Evolutionary conservation across 2,329 filamentous ascomycete species (phyloP), one percentile per base, ranked within the genome.

Genomic region (Penicillium corylophilum): DNA sequence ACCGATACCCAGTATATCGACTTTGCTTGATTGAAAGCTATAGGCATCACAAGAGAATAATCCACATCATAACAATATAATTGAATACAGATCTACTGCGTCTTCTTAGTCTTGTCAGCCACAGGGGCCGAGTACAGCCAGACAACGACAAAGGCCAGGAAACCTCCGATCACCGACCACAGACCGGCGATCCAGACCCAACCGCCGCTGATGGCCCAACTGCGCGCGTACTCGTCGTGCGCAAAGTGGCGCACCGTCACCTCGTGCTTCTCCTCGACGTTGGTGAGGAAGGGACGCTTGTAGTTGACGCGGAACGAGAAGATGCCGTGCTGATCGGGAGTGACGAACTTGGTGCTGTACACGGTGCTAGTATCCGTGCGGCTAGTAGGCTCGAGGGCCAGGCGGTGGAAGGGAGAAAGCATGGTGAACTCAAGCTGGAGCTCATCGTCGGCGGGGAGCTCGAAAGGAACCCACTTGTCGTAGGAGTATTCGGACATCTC

Each of bases 261-360:
- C 20, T 93, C 94, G 63, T 86, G 83, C 84, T 97, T 97, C 79
- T 96, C 91, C 69, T 96, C 92, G 47, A 99, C 71, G 70, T 86
- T 88, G 65, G 85, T 94, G 62, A 95, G 76, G 79, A 96, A 95
- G 1, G 93, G 91, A 6, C 94, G 86, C 80, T 95, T 95, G 82
- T 97, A 96, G 81, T 96, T 95, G 73, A 97, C 82, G 69, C 87
- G 85, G 82, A 99, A 97, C 77, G 95, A 95, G 82, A 97, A 99
- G 75, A 99, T 96, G 69, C 94, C 94, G 77, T 99, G 94, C 75
- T 99, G 94, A 71, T 99, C 94, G 4, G 94, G 94, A 4, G 93
- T 82, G 58, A 81, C 88, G 75, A 99, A 96, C 22, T 83, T 81
- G 41, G 83, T 81, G 57, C 82, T 81, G 78, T 87, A 99, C 55